Evolutionary conservation across 1,284 basidiomycete species (phyloP).

Genomic region (Tylopilus sp.): DNA sequence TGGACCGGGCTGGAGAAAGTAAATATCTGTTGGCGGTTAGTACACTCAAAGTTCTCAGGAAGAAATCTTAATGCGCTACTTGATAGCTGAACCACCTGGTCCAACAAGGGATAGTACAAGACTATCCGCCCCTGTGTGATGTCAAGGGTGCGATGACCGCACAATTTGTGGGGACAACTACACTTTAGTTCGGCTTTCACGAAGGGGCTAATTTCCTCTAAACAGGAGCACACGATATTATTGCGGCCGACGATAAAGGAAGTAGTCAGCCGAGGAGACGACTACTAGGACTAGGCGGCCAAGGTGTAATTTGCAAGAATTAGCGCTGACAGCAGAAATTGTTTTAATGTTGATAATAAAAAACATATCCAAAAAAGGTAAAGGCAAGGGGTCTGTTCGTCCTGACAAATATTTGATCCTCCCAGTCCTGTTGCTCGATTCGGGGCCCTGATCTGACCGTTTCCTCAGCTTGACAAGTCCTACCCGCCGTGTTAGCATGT

Average conservation of each 20-base stretch:
- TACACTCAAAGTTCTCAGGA: constrained; percentile 10
- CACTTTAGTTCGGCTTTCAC: neutral
- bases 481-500: constrained; percentile 16
- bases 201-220: constrained; percentile 7
- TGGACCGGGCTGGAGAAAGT: constrained; percentile 91
- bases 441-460: neutral
- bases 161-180: constrained; percentile 69
- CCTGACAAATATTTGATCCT: neutral
- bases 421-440: neutral
- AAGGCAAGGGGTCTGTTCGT: constrained; percentile 14
- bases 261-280: constrained; percentile 89
- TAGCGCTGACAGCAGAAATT: neutral
- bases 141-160: constrained; percentile 83
- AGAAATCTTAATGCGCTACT: neutral
- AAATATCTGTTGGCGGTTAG: constrained; percentile 89
- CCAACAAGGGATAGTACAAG: constrained; percentile 80
- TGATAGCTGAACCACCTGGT: constrained; percentile 85
- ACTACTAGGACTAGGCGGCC: constrained; percentile 67
- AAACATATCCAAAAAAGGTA: constrained; percentile 27
- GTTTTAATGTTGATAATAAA: neutral
- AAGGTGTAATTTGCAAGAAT: constrained; percentile 5
- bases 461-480: neutral
- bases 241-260: constrained; percentile 91
- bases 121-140: constrained; percentile 94
- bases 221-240: constrained; percentile 87